Evolutionary conservation across 768 basidiomycete species (phyloP), one percentile per base, ranked within the genome.

Genomic region (Mrakia hoshinonis): DNA sequence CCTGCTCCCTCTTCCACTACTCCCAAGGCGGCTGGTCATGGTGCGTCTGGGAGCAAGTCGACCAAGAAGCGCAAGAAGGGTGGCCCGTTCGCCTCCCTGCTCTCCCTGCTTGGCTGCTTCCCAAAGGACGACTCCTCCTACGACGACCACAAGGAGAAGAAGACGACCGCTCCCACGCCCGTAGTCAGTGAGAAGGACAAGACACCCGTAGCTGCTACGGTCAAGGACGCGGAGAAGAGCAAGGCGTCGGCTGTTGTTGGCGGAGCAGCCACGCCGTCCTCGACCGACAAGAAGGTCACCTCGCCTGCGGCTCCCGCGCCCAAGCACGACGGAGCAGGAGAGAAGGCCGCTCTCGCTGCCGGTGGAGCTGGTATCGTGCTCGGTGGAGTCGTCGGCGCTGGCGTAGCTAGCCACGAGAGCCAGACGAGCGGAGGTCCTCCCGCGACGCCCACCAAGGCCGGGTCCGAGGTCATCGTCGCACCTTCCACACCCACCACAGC

Each of bases 21-120:
- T 12, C 18, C 36, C 26, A 63, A 38, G n/a, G 39, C 38, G 26
- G 22, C 34, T 11, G 46, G 38, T 24, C 26, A n/a, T 24, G 62
- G 46, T 3, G 5, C 62, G 62, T 22, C 34, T 20, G 24, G n/a
- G 2, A 6, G 31, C 31, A 63, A 3, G 4, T 1, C 46, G 22
- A 65, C 24, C 29, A 65, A 65, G 63, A 65, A 65, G 63, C 43
- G 48, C 11, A 65, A 65, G 63, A 55, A 55, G 31, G 52, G n/a
- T 11, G n/a, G n/a, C 22, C 34, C n/a, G 24, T 65, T 65, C 34
- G 34, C 63, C 46, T 65, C 63, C 39, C 48, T 65, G 22, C 63
- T 65, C 1, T 65, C 63, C 63, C 36, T 61, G 31, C 34, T 61
- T 2, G 58, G 58, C 9, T 65, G 63, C 10, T 49, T 65, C 43